Percentiles rank a stretch among this genome's conserved stretches.
Evolutionary conservation across 345 rosid species (phyloP).

Genomic region (Erysimum cheiranthoides): DNA sequence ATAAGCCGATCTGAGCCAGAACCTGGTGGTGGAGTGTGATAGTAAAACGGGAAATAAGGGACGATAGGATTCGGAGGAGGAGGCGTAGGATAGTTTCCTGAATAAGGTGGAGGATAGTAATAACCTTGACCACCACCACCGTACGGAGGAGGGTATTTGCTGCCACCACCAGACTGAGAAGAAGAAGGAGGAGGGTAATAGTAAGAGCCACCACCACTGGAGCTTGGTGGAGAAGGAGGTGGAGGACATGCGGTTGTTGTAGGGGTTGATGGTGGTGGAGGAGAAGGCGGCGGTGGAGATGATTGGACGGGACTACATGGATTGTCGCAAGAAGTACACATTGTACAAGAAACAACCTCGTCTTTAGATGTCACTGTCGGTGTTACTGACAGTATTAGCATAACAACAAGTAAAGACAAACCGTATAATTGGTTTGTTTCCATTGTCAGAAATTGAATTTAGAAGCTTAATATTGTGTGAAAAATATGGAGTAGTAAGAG

Average conservation of each 20-base stretch:
- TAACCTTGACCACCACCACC: slow-evolving; percentile 55
- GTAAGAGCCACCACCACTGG: slow-evolving; percentile 46
- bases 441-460: slow-evolving; percentile 34
- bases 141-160: slow-evolving; percentile 26
- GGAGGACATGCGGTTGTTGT: slow-evolving; percentile 59
- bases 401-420: slow-evolving; percentile 28
- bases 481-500: too few species aligned
- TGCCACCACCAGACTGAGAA: slow-evolving; percentile 49
- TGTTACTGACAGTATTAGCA: slow-evolving; percentile 31
- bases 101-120: slow-evolving; percentile 66
- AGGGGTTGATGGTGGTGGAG: slow-evolving; percentile 53
- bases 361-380: slow-evolving; percentile 46
- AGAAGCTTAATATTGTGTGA: neutral
- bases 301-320: slow-evolving; percentile 59
- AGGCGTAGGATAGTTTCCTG: slow-evolving; percentile 60
- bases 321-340: slow-evolving; percentile 82
- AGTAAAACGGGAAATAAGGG: slow-evolving; percentile 93
- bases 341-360: slow-evolving; percentile 77
- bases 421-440: slow-evolving; percentile 23
- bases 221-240: slow-evolving; percentile 71
- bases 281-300: slow-evolving; percentile 54
- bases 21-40: slow-evolving; percentile 71
- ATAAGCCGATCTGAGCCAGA: slow-evolving; percentile 35
- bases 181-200: slow-evolving; percentile 79
- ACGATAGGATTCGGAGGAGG: slow-evolving; percentile 98